phyloP scores from a whole-genome alignment of 306 rosid genomes.

The Albizia julibrissin region DNA sequence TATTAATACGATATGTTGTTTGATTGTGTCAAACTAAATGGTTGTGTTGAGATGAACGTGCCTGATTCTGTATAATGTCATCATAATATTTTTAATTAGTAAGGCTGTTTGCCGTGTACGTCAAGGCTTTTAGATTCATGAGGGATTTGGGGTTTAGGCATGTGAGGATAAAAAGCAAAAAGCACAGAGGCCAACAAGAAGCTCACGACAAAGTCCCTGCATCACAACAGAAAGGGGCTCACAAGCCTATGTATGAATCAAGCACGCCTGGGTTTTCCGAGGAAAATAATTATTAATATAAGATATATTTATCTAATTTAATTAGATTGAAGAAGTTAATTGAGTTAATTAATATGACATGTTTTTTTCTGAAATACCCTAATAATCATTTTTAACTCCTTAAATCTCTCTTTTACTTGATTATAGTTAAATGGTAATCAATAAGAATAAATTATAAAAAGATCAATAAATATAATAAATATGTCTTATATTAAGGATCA shows the following conservation, averaged over 20 bases:
- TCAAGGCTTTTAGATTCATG: constrained; percentile 10
- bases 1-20: not conserved
- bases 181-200: constrained; percentile 9
- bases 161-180: constrained; percentile 25
- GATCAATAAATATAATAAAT: no score
- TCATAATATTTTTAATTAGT: not conserved
- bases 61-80: not conserved
- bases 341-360: no score
- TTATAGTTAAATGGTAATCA: no score
- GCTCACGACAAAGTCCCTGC: constrained; percentile 5
- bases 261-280: not conserved
- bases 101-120: constrained; percentile 37
- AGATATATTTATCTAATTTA: no score
- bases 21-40: not conserved
- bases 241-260: not conserved
- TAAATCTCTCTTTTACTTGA: no score
- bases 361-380: no score
- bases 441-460: no score
- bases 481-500: no score
- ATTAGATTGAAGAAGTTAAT: no score
- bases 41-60: not conserved
- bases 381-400: no score
- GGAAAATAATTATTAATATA: not conserved
- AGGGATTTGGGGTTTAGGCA: not conserved
- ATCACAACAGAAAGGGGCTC: not conserved